Evolutionary conservation across 306 rosid species (phyloP).

Genomic region (Spatholobus suberectus): DNA sequence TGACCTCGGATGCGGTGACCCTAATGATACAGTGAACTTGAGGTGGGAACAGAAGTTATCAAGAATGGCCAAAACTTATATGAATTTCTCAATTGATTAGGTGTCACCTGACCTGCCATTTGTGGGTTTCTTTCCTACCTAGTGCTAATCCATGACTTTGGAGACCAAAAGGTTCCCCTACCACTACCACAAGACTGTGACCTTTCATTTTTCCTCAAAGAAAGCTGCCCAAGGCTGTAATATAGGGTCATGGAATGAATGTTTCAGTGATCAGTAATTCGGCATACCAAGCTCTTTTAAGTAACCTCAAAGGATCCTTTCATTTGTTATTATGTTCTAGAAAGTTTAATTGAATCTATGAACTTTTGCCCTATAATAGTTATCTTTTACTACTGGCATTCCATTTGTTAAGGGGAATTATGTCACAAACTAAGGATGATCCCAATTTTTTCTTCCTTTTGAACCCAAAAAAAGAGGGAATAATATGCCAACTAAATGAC

Average conservation of each 20-base stretch:
- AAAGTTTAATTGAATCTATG: neutral
- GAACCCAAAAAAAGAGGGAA: neutral
- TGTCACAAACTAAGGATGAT: neutral
- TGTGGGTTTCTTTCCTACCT: neutral
- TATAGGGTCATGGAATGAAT: neutral
- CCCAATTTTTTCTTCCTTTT: neutral
- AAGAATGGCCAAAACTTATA: neutral
- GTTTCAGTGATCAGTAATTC: neutral
- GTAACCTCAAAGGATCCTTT: neutral
- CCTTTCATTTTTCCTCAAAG: neutral
- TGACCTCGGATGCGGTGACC: too few relatives aligned
- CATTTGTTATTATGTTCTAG: neutral
- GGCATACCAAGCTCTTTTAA: neutral
- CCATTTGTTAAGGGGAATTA: neutral
- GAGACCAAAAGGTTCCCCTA: neutral
- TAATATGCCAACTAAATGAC: neutral
- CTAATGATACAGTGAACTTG: too few relatives aligned
- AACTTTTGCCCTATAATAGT: neutral
- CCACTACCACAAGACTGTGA: neutral
- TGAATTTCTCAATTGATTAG: neutral
- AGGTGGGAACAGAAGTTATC: too few relatives aligned
- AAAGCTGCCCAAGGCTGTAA: neutral
- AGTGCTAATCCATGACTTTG: neutral
- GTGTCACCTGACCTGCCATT: neutral
- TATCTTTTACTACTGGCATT: neutral